Conservation (phyloP, 2,329 filamentous ascomycete genomes). For the Orbilia oligospora region DNA sequence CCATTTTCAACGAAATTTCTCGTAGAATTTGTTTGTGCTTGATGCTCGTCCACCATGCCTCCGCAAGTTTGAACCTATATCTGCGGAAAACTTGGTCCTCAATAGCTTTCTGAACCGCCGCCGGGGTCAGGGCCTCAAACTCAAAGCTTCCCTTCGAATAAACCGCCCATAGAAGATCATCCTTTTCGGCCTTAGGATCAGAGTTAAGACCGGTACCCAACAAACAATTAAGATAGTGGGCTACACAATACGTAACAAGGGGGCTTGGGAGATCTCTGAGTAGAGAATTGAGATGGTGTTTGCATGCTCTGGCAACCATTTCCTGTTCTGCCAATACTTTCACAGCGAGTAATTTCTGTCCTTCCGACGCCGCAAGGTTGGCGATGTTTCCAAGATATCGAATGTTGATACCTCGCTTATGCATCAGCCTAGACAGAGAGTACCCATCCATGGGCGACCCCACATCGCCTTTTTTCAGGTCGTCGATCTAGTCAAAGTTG, state of each 20-base stretch:
- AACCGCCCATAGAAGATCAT: slow-evolving; percentile 79
- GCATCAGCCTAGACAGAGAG: slow-evolving; percentile 87
- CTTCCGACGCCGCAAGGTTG: slow-evolving; percentile 76
- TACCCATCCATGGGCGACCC: slow-evolving; percentile 99
- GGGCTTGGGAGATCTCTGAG: slow-evolving; percentile 83
- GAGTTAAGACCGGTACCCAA: slow-evolving; percentile 82
- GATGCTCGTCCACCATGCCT: slow-evolving; percentile 77
- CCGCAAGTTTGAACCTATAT: slow-evolving; percentile 81
- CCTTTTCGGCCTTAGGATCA: slow-evolving; percentile 83
- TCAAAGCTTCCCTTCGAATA: slow-evolving; percentile 86
- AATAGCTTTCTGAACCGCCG: slow-evolving; percentile 78
- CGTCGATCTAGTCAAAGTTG: slow-evolving; percentile 72
- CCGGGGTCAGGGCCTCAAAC: slow-evolving; percentile 84
- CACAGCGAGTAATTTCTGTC: slow-evolving; percentile 81
- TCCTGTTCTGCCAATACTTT: slow-evolving; percentile 85
- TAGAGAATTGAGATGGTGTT: slow-evolving; percentile 86
- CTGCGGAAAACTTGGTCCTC: slow-evolving; percentile 79
- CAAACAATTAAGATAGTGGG: slow-evolving; percentile 94
- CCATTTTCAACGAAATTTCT: slow-evolving; percentile 89
- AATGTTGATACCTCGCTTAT: slow-evolving; percentile 97
- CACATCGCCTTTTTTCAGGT: slow-evolving; percentile 91
- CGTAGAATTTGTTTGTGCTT: slow-evolving; percentile 87
- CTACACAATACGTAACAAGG: slow-evolving; percentile 82
- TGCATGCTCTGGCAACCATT: slow-evolving; percentile 95
- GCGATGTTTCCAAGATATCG: slow-evolving; percentile 93